These are phyloP conservation scores for Soucietia sequanensis DNA, from an alignment of 805 yeast genomes.

Conservation along the genomic window DNA sequence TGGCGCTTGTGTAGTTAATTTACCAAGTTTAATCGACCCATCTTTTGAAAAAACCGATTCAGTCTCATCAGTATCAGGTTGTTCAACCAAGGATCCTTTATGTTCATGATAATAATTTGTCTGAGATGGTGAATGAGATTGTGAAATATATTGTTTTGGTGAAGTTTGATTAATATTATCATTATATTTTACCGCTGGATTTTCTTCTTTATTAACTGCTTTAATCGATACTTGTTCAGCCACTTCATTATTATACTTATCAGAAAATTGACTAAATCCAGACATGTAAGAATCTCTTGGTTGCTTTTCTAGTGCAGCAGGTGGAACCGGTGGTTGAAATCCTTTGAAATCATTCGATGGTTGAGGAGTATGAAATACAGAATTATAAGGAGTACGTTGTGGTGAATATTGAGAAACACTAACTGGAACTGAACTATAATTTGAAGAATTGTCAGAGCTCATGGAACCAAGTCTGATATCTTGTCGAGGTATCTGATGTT, in stretches of 20 bases:
- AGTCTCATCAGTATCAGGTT: constrained; percentile 2
- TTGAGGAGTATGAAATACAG: too few relatives aligned
- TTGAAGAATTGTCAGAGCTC: too few relatives aligned
- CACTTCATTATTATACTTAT: constrained; percentile 10
- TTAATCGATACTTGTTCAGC: constrained; percentile 23
- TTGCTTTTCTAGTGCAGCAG: neutral
- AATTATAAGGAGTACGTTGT: too few relatives aligned
- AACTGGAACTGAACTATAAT: too few relatives aligned
- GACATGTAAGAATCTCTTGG: constrained; percentile 19
- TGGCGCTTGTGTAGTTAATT: constrained; percentile 11
- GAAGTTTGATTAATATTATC: too few relatives aligned
- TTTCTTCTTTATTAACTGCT: constrained; percentile 14
- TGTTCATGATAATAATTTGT: too few relatives aligned
- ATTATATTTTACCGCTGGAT: constrained; percentile 3
- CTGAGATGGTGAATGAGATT: neutral
- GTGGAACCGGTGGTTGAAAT: constrained; percentile 7
- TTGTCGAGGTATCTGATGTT: too few relatives aligned
- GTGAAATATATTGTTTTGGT: too few relatives aligned
- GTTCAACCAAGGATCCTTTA: too few relatives aligned
- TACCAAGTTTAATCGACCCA: constrained; percentile 11
- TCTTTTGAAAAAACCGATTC: constrained; percentile 5
- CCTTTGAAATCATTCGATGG: constrained; percentile 8
- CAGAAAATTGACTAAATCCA: constrained; percentile 21
- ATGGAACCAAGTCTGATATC: too few relatives aligned
- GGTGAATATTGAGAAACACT: too few relatives aligned